Evolutionary conservation across 768 basidiomycete species (phyloP), one percentile per base, ranked within the genome.

Genomic region (Russula foetens): DNA sequence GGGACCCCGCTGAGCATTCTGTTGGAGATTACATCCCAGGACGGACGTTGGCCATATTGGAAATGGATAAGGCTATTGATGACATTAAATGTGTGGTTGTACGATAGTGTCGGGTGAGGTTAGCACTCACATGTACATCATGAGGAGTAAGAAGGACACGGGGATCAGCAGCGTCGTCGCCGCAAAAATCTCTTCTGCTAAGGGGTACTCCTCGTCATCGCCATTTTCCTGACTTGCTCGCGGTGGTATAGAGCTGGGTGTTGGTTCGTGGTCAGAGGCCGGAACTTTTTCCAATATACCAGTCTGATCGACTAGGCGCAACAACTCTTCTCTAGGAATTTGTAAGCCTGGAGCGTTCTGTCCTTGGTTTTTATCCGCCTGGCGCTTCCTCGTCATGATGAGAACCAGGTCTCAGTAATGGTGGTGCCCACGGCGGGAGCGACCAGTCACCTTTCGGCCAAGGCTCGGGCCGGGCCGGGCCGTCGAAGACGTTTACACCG

Each of bases 61-160:
- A 81, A 82, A 67, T 88, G 88, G 47, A 90, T 81, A 45, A 92
- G 75, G 59, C 91, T 93, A 66, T 56, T 5, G 19, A 23, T 17
- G 15, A 41, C 50, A 17, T 43, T 56, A 24, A 63, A 48, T 9
- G 19, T 24, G 58, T 19, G 15, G 35, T 28, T n/a, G 35, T 56
- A 21, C 17, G 35, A 19, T 28, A 14, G 15, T 17, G n/a, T 44
- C 11, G 21, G n/a, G 29, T 24, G 39, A 24, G 41, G 26, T n/a
- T 24, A 9, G 46, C 11, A 75, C 88, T 67, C 69, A 93, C 91
- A 92, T 88, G 69, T 91, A 85, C 88, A 93, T 90, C 75, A 91
- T 74, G 17, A 92, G 67, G 43, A 92, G 76, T 52, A 92, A 73
- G 68, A 85, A 92, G 3, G 82, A 82, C 67, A 88, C 82, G 0